Evolutionary conservation across 2,329 filamentous ascomycete genomes (phyloP).

Genomic region (Juglanconis sp.): DNA sequence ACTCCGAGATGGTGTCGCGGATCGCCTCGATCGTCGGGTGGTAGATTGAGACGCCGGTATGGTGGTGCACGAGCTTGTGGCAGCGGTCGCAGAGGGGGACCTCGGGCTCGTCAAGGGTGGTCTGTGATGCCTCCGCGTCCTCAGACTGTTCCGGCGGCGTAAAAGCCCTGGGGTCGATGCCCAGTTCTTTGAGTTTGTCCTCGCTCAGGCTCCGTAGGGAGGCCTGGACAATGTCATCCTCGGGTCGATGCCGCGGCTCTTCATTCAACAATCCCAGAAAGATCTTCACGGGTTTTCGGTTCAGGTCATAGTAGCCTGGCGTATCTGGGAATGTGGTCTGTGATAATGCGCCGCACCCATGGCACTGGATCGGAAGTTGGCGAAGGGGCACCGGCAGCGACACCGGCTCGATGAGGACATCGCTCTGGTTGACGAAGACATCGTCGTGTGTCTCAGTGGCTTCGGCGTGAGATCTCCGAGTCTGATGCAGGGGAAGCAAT

Average conservation of each 20-base stretch:
- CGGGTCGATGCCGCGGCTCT: slow-evolving; percentile 25
- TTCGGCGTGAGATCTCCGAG: background rate
- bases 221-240: slow-evolving; percentile 47
- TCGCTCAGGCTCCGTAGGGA: slow-evolving; percentile 41
- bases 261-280: slow-evolving; percentile 40
- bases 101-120: slow-evolving; percentile 23
- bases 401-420: background rate
- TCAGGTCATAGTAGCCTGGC: slow-evolving; percentile 57
- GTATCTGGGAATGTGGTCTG: slow-evolving; percentile 51
- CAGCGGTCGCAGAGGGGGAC: slow-evolving; percentile 81
- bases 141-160: slow-evolving; percentile 18
- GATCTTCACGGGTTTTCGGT: slow-evolving; percentile 47
- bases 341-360: slow-evolving; percentile 63
- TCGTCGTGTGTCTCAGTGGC: background rate
- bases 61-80: slow-evolving; percentile 76
- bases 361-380: slow-evolving; percentile 54
- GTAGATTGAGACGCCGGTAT: slow-evolving; percentile 65
- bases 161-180: slow-evolving; percentile 41
- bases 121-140: background rate
- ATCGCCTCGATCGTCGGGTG: slow-evolving; percentile 81
- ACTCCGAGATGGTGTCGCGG: slow-evolving; percentile 79
- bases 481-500: slow-evolving; percentile 7
- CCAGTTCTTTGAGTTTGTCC: slow-evolving; percentile 41
- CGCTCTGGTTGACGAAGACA: background rate
- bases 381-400: slow-evolving; percentile 1